These are phyloP conservation scores for Fusarium decemcellulare DNA, from an alignment of 2,329 filamentous ascomycete genomes.

Conservation along the genomic window DNA sequence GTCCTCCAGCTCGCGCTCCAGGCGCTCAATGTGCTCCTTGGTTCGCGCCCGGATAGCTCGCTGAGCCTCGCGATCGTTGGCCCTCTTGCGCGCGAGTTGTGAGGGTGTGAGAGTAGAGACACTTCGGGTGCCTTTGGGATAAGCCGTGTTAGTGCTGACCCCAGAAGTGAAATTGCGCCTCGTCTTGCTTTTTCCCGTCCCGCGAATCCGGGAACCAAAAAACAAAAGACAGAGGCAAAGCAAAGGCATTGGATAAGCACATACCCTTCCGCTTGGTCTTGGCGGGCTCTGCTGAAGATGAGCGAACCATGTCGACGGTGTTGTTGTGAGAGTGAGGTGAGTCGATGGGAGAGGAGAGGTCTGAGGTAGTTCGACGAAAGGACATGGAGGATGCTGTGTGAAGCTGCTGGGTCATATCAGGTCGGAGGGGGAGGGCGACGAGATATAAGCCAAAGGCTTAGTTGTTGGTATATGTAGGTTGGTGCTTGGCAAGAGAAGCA, in stretches of 20 bases:
- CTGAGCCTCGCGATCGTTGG: slow-evolving; percentile 93
- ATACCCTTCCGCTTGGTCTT: slow-evolving; percentile 64
- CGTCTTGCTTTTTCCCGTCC: neutral
- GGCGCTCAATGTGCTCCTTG: slow-evolving; percentile 84
- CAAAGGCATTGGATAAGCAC: slow-evolving; percentile 15
- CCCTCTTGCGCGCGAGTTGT: slow-evolving; percentile 90
- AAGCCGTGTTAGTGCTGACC: slow-evolving; percentile 23
- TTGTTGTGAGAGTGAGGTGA: slow-evolving; percentile 20
- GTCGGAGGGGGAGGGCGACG: slow-evolving; percentile 17
- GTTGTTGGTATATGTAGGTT: neutral
- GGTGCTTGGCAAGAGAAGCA: neutral
- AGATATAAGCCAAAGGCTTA: slow-evolving; percentile 28
- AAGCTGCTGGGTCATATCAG: slow-evolving; percentile 31
- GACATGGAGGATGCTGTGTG: neutral
- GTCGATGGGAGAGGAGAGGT: slow-evolving; percentile 10
- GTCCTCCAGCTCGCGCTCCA: slow-evolving; percentile 83
- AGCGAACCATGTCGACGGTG: slow-evolving; percentile 55
- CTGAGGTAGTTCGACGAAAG: slow-evolving; percentile 12
- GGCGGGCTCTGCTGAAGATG: slow-evolving; percentile 59
- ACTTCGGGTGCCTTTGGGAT: slow-evolving; percentile 72
- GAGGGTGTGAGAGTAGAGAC: slow-evolving; percentile 91
- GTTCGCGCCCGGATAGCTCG: slow-evolving; percentile 89
- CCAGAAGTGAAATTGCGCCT: neutral
- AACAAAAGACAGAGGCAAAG: slow-evolving; percentile 11
- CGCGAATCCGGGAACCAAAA: neutral